Percentiles rank a stretch among this genome's conserved stretches.
Conservation (phyloP, 2,329 filamentous ascomycete genomes). For the Claviceps sorghi region DNA sequence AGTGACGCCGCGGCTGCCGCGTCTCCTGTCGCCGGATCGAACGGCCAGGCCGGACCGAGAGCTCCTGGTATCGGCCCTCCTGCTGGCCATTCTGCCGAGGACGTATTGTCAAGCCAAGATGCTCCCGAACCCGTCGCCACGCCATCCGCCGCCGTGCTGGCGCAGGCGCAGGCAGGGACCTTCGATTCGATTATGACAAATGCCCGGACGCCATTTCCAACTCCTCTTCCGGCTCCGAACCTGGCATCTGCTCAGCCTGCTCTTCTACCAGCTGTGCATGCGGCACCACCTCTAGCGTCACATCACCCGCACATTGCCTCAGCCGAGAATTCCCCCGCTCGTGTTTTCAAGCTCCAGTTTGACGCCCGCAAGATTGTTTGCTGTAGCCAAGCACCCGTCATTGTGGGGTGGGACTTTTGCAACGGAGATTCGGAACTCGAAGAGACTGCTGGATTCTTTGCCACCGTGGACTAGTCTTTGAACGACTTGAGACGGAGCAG, state of each 20-base stretch:
- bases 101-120: not conserved
- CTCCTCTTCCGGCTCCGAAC: not conserved
- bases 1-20: not conserved
- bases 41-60: not conserved
- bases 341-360: constrained; percentile 95
- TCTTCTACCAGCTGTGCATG: constrained; percentile 4
- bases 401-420: constrained; percentile 97
- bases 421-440: constrained; percentile 69
- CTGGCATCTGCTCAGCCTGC: constrained; percentile 10
- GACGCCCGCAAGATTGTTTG: constrained; percentile 87
- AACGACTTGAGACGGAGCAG: not conserved
- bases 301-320: constrained; percentile 32
- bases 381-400: constrained; percentile 79
- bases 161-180: not conserved
- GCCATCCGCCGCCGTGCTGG: not conserved
- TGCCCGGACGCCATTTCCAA: not conserved
- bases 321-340: constrained; percentile 33
- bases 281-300: constrained; percentile 2
- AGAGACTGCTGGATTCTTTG: constrained; percentile 66
- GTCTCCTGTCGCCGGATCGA: not conserved
- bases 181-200: not conserved
- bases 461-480: constrained; percentile 30
- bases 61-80: not conserved
- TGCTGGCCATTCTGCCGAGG: not conserved
- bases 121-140: not conserved